Evolutionary conservation across 768 basidiomycete species (phyloP), one percentile per base, ranked within the genome.

Genomic region (Termitomyces sp.): DNA sequence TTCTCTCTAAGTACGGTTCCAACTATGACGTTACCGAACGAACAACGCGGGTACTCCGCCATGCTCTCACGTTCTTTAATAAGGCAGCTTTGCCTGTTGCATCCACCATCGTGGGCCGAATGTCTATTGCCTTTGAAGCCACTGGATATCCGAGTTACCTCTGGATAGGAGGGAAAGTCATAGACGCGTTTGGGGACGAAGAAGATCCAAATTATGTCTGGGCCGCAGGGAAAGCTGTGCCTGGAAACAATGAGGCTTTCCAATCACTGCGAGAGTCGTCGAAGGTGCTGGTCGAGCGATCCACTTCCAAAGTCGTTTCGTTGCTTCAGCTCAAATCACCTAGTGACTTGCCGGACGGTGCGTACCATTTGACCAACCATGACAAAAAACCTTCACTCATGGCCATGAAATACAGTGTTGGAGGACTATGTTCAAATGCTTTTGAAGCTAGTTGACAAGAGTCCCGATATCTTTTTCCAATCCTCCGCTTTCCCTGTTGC

Each of bases 341-440:
- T 16, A 73, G 81, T 25, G 86, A 89, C 53, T 79, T 97, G 35
- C 93, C 95, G 35, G 97, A 98, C 72, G 86, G 97, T 98, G 63
- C 65, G 89, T 66, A 39, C n/a, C 15, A 22, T 33, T 9, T 49
- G 48, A 23, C 13, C 7, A 4, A 23, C 16, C 5, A 56, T 48
- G 29, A n/a, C 33, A 15, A 13, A 18, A 1, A 4, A n/a, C 7
- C 4, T 20, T 46, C 36, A 38, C 29, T 54, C 16, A 54, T 25
- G 16, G 3, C 23, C 7, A 11, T 47, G 23, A 2, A 41, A 25
- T 32, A 60, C 39, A 98, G 97, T 98, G 25, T 73, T 99, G 64
- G 96, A 98, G 68, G 97, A 99, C 66, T 98, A 95, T 61, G 66
- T 94, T 49, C 94, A 92, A 58, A 79, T 94, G 71, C 71, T 93